phyloP scores from a whole-genome alignment of 306 rosid genomes.

The Hippophae rhamnoides region DNA sequence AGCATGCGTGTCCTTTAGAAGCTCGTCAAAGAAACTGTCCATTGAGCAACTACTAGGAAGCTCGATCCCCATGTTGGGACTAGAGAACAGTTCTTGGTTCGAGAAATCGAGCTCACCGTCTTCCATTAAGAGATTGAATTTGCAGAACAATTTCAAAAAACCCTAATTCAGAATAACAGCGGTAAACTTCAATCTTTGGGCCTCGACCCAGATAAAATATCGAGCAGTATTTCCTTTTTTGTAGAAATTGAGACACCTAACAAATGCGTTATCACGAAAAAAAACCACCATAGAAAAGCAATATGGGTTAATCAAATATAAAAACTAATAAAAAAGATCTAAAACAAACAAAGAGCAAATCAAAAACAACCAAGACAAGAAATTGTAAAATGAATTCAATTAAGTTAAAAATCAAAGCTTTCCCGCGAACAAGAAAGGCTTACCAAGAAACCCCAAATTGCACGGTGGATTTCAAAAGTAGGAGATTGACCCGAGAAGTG shows the following conservation, averaged over 20 bases:
- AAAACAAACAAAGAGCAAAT: not conserved
- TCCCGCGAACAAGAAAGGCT: not conserved
- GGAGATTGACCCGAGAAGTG: not conserved
- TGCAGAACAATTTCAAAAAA: slow-evolving; percentile 6
- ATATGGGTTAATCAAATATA: not conserved
- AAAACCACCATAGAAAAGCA: not conserved
- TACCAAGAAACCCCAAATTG: slow-evolving; percentile 1
- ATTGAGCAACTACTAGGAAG: slow-evolving; percentile 65
- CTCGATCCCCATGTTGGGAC: slow-evolving; percentile 52
- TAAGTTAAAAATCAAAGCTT: slow-evolving; percentile 3
- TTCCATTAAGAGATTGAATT: slow-evolving; percentile 39
- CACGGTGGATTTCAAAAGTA: slow-evolving; percentile 1
- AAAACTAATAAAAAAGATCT: slow-evolving; percentile 2
- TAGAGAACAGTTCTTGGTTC: slow-evolving; percentile 54
- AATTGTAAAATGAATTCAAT: not conserved
- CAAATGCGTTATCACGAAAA: slow-evolving; percentile 1
- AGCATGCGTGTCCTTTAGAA: slow-evolving; percentile 64
- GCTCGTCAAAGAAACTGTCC: slow-evolving; percentile 78
- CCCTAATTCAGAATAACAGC: slow-evolving; percentile 3
- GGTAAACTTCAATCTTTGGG: not conserved
- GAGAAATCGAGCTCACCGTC: slow-evolving; percentile 87
- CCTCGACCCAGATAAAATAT: slow-evolving; percentile 4
- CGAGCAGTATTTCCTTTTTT: not conserved
- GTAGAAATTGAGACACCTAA: slow-evolving; percentile 1
- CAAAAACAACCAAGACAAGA: not conserved